Conservation (phyloP, 371 early-diverging fungal species). For the Mortierella polycephala region DNA sequence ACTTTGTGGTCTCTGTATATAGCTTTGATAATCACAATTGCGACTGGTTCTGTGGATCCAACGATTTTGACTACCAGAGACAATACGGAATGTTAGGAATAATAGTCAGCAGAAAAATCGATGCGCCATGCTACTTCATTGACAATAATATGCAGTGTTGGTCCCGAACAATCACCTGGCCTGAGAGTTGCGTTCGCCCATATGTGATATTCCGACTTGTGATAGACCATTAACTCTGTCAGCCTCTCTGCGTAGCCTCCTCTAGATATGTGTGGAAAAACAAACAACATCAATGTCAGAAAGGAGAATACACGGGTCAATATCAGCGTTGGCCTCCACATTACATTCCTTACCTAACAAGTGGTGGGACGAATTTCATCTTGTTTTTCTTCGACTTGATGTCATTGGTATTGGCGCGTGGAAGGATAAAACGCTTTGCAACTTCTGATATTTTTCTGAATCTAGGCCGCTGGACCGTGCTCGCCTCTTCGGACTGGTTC, state of each 20-base stretch:
- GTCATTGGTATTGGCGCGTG: background rate
- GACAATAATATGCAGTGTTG: too few species aligned
- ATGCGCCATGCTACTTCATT: background rate
- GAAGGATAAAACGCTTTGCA: conserved; percentile 23
- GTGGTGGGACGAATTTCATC: conserved; percentile 27
- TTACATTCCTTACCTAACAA: conserved; percentile 18
- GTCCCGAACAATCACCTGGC: conserved; percentile 9
- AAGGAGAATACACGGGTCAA: too few species aligned
- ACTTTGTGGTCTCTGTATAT: conserved; percentile 16
- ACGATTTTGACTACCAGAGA: conserved; percentile 9
- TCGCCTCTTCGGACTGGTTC: background rate
- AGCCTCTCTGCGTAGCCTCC: conserved; percentile 44
- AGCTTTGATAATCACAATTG: conserved; percentile 8
- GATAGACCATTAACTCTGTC: conserved; percentile 23
- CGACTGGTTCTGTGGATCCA: conserved; percentile 40
- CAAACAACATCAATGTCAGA: background rate
- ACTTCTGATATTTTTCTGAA: conserved; percentile 17
- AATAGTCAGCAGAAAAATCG: background rate
- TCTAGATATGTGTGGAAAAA: conserved; percentile 4
- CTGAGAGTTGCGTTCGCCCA: conserved; percentile 42
- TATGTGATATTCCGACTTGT: conserved; percentile 36
- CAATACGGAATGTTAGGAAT: background rate
- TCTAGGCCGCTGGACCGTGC: conserved; percentile 2
- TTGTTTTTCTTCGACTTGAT: conserved; percentile 10
- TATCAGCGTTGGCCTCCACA: too few species aligned